Percentiles rank a stretch among this genome's conserved stretches.
Conservation (phyloP, 2,329 filamentous ascomycete genomes). For the Diaporthe aspalathi region DNA sequence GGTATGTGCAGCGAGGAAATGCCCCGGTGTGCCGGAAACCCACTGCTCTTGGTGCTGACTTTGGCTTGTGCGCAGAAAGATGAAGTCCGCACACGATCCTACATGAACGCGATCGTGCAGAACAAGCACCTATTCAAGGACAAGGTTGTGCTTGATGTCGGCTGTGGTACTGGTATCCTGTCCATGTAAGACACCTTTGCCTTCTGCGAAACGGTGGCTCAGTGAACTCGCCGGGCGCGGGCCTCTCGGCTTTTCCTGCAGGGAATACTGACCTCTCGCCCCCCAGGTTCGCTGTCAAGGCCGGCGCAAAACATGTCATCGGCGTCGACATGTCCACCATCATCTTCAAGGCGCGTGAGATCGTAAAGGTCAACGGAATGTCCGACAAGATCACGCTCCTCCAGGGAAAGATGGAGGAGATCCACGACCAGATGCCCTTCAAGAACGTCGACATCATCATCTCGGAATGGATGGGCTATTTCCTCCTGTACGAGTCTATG, state of each 20-base stretch:
- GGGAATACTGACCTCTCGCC: constrained; percentile 29
- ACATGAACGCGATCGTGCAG: constrained; percentile 97
- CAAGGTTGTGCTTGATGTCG: constrained; percentile 91
- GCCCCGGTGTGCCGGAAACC: constrained; percentile 9
- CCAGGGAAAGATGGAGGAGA: constrained; percentile 99
- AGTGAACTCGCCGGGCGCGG: not conserved
- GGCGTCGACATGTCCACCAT: constrained; percentile 99
- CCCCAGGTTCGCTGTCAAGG: constrained; percentile 93
- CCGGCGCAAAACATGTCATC: constrained; percentile 97
- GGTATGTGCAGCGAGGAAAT: constrained; percentile 68
- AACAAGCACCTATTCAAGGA: constrained; percentile 92
- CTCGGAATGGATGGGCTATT: constrained; percentile 99
- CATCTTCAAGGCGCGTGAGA: constrained; percentile 97
- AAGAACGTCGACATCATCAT: constrained; percentile 99
- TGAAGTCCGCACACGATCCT: constrained; percentile 94
- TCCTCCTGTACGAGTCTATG: constrained; percentile 99
- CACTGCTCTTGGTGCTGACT: constrained; percentile 42
- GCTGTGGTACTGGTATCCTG: constrained; percentile 96
- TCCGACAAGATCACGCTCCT: constrained; percentile 96
- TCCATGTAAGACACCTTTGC: constrained; percentile 79
- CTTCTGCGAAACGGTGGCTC: not conserved
- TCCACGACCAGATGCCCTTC: constrained; percentile 79
- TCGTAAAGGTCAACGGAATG: constrained; percentile 92
- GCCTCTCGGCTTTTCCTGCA: not conserved
- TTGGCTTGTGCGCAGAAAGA: constrained; percentile 78